Evolutionary conservation across 2,329 filamentous ascomycete genomes (phyloP).

Genomic region (Diaporthe longicolla): DNA sequence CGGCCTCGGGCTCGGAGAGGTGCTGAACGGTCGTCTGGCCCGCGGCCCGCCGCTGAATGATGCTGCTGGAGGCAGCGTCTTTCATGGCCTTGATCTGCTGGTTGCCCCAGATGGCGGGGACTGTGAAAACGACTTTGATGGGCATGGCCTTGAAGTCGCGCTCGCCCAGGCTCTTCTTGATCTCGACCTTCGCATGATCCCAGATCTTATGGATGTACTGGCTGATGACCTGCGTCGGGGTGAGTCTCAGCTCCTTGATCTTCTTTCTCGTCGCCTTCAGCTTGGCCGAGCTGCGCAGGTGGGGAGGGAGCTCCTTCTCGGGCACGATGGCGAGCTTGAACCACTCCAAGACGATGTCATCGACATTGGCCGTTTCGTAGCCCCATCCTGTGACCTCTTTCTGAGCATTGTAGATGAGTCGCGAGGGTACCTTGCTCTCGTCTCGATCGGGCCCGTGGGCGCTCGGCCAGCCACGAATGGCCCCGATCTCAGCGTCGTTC

Average conservation of each 20-base stretch:
- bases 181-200: neutral
- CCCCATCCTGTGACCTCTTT: neutral
- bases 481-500: neutral
- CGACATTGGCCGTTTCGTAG: neutral
- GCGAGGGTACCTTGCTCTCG: neutral
- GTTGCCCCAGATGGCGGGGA: neutral
- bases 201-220: neutral
- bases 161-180: rapidly evolving
- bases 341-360: neutral
- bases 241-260: neutral
- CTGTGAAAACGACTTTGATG: neutral
- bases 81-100: neutral
- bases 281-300: neutral
- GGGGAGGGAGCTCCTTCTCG: neutral
- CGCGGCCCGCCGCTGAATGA: neutral
- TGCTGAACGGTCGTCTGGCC: neutral
- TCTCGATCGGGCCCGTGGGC: neutral
- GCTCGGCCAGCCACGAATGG: neutral
- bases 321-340: conserved; percentile 8
- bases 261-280: neutral
- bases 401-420: neutral
- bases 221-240: neutral
- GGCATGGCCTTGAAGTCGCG: neutral
- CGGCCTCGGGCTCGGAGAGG: conserved; percentile 7
- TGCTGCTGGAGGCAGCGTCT: neutral